Conservation (phyloP, 176 grass and related monocot species). For the Triticum turgidum region DNA sequence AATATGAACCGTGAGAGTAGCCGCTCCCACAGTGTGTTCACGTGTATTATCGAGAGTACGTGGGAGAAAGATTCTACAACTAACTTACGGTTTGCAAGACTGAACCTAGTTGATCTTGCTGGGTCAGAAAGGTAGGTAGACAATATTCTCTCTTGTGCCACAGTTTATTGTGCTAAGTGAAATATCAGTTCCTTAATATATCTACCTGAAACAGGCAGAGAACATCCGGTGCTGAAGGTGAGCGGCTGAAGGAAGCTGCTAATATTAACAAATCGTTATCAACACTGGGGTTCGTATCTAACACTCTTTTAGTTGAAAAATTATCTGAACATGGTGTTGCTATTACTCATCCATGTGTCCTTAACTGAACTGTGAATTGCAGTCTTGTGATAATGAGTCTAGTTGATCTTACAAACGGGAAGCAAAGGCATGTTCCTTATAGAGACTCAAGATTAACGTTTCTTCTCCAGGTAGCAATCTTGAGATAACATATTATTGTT, state of each 20-base stretch:
- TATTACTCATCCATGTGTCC: slow-evolving; percentile 2
- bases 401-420: slow-evolving; percentile 86
- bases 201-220: slow-evolving; percentile 80
- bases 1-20: slow-evolving; percentile 97
- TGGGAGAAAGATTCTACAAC: slow-evolving; percentile 82
- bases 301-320: slow-evolving; percentile 13
- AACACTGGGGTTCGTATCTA: slow-evolving; percentile 67
- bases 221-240: slow-evolving; percentile 95
- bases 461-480: slow-evolving; percentile 85
- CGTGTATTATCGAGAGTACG: slow-evolving; percentile 85
- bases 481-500: slow-evolving; percentile 14
- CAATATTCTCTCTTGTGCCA: neutral
- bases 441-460: slow-evolving; percentile 98
- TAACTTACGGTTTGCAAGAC: slow-evolving; percentile 88
- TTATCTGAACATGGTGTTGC: neutral
- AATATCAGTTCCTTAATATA: slow-evolving; percentile 27
- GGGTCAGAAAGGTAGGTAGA: slow-evolving; percentile 83
- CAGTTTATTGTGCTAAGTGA: neutral
- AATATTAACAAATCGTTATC: slow-evolving; percentile 99
- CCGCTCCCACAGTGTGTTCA: slow-evolving; percentile 93
- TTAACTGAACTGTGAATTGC: slow-evolving; percentile 42
- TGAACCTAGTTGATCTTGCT: slow-evolving; percentile 96
- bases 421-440: slow-evolving; percentile 90
- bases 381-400: slow-evolving; percentile 98
- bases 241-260: slow-evolving; percentile 87